Conservation (phyloP, 2,329 filamentous ascomycete species). For the Colletotrichum echinochloae region DNA sequence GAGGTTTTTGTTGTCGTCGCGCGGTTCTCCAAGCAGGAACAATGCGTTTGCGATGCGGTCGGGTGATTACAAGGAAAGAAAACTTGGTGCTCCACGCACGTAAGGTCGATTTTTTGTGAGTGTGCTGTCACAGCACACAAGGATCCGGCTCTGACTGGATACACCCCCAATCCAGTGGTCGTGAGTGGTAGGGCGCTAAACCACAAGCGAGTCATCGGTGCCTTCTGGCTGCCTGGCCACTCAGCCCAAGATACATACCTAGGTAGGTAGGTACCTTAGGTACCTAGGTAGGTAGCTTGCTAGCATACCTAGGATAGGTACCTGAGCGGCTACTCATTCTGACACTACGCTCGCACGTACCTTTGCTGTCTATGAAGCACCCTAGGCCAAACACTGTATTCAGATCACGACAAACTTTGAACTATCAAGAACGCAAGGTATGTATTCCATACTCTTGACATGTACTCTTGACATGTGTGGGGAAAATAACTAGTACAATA, state of each 20-base stretch:
- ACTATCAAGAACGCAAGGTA: background rate
- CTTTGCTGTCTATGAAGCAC: constrained; percentile 11
- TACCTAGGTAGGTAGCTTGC: no score
- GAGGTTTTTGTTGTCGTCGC: constrained; percentile 34
- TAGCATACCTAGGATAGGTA: background rate
- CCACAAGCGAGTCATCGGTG: constrained; percentile 38
- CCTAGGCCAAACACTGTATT: background rate
- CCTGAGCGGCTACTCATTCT: background rate
- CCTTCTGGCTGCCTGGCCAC: constrained; percentile 26
- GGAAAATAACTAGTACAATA: background rate
- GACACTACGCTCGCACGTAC: constrained; percentile 16
- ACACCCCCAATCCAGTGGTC: constrained; percentile 18
- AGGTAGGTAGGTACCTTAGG: background rate
- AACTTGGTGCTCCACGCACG: constrained; percentile 37
- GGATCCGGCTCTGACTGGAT: constrained; percentile 34
- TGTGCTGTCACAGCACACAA: constrained; percentile 35
- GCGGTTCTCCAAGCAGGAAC: constrained; percentile 36
- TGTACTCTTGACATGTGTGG: no score
- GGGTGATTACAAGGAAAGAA: constrained; percentile 36
- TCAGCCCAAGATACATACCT: background rate
- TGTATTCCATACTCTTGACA: background rate
- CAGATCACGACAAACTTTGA: background rate
- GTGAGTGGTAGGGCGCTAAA: constrained; percentile 37
- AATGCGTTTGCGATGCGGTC: constrained; percentile 37
- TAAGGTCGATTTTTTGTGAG: constrained; percentile 37